These are phyloP conservation scores for Tulasnella calospora DNA, from an alignment of 768 basidiomycete genomes.

Conservation along the genomic window DNA sequence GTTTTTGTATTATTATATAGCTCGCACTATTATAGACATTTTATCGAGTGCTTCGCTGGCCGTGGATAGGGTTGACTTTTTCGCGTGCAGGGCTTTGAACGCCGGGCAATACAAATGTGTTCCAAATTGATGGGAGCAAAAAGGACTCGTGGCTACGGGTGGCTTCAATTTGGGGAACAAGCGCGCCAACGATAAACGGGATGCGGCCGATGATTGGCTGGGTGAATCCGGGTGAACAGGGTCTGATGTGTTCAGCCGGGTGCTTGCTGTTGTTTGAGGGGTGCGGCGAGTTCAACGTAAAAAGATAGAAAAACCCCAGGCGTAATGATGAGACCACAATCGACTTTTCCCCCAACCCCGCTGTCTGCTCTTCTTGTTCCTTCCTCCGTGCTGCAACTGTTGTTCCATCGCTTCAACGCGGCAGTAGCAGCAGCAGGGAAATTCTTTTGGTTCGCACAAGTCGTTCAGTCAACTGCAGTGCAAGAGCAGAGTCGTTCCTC, in stretches of 20 bases:
- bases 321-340: not conserved
- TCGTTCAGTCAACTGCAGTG: constrained; percentile 11
- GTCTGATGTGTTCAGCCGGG: constrained; percentile 5
- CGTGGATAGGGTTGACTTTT: not conserved
- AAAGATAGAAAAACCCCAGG: not conserved
- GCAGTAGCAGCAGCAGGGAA: not conserved
- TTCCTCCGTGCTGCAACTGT: not conserved
- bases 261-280: not conserved
- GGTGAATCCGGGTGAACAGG: not conserved
- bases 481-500: not conserved
- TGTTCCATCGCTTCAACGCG: not conserved
- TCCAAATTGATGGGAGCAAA: not conserved
- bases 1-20: constrained; percentile 9
- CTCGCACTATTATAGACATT: constrained; percentile 3
- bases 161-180: not conserved
- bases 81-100: not conserved
- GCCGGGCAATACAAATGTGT: not conserved
- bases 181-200: not conserved
- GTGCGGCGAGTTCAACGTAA: not conserved
- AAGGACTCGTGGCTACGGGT: constrained; percentile 1
- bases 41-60: not conserved
- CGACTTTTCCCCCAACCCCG: not conserved
- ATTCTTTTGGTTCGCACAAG: not conserved
- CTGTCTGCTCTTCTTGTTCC: not conserved
- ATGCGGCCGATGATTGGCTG: not conserved